These are phyloP conservation scores for Cerrena zonata DNA, from an alignment of 1,284 basidiomycete species.

Conservation along the genomic window DNA sequence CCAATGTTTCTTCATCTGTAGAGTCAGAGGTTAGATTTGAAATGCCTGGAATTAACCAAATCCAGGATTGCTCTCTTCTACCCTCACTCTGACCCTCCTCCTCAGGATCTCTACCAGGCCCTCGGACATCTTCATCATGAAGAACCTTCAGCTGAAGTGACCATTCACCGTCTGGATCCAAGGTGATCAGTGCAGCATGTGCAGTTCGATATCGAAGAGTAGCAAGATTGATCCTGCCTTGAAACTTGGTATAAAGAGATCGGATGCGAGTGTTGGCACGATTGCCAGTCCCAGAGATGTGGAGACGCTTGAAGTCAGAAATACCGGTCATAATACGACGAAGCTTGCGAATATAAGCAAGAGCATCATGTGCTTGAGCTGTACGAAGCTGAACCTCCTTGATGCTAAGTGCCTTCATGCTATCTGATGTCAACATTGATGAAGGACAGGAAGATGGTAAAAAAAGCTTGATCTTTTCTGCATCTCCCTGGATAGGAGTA, in stretches of 20 bases:
- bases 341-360: constrained; percentile 10
- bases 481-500: too few relatives aligned
- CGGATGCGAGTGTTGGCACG: constrained; percentile 11
- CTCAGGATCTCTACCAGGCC: constrained; percentile 7
- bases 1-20: not conserved
- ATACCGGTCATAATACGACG: constrained; percentile 3
- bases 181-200: constrained; percentile 1
- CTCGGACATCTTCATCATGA: constrained; percentile 10
- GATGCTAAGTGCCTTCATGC: constrained; percentile 19
- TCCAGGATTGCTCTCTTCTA: constrained; percentile 10
- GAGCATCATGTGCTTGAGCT: constrained; percentile 12
- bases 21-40: not conserved
- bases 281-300: constrained; percentile 9
- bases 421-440: not conserved
- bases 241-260: constrained; percentile 4
- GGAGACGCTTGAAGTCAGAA: constrained; percentile 1
- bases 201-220: constrained; percentile 11
- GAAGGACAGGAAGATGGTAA: constrained; percentile 8
- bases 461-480: constrained; percentile 5
- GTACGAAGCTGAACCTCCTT: constrained; percentile 9
- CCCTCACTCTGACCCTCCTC: constrained; percentile 10
- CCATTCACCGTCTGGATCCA: constrained; percentile 11
- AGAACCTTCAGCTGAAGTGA: not conserved
- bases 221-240: not conserved
- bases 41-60: constrained; percentile 8